phyloP scores from a whole-genome alignment of 495 filamentous ascomycete genomes.

The Penicillium cinerascens region DNA sequence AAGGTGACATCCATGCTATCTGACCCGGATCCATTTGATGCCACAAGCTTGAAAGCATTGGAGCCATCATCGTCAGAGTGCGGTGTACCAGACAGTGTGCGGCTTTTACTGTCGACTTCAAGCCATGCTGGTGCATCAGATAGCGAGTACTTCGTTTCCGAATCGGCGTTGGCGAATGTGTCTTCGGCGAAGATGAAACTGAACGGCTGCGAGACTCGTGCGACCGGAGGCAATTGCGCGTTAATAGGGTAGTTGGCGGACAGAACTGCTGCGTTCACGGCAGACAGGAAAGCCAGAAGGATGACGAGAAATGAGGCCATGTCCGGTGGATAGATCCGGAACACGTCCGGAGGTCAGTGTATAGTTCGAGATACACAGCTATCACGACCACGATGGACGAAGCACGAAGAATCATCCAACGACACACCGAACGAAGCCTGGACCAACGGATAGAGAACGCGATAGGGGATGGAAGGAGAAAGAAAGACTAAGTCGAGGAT shows the following conservation, averaged over 20 bases:
- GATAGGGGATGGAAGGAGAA: constrained; percentile 15
- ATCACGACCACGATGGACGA: constrained; percentile 12
- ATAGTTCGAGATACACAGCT: constrained; percentile 16
- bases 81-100: constrained; percentile 65
- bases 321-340: constrained; percentile 15
- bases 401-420: background rate
- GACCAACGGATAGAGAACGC: constrained; percentile 9
- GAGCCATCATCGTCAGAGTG: constrained; percentile 51
- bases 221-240: constrained; percentile 72
- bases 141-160: constrained; percentile 58
- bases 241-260: constrained; percentile 66
- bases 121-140: constrained; percentile 65
- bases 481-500: constrained; percentile 13
- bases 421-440: constrained; percentile 8
- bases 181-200: constrained; percentile 63
- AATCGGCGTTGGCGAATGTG: constrained; percentile 58
- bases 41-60: constrained; percentile 54
- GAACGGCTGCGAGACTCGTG: constrained; percentile 60
- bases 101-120: constrained; percentile 55
- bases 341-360: constrained; percentile 8
- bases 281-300: constrained; percentile 30
- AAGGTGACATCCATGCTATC: constrained; percentile 57
- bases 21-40: constrained; percentile 57
- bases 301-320: constrained; percentile 33
- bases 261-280: constrained; percentile 41